A percentile compares a stretch with the other conserved stretches of the same genome.
Evolutionary conservation across 495 filamentous ascomycete genomes (phyloP).

Genomic region (Penicillium robsamsonii): DNA sequence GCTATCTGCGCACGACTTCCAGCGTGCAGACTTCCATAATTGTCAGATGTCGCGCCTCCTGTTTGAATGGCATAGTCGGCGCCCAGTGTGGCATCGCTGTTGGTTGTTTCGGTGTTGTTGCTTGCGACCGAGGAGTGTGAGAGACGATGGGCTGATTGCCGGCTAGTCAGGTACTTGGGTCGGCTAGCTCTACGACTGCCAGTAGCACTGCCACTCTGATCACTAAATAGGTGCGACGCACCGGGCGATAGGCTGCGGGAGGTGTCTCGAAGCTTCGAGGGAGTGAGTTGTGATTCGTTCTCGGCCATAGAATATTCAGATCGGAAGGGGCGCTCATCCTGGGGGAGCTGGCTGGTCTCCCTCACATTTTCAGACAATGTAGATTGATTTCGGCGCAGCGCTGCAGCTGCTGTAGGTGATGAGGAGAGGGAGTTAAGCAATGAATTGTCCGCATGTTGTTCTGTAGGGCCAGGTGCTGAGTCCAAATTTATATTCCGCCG

Average conservation of each 20-base stretch:
- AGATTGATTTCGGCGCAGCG: slow-evolving; percentile 47
- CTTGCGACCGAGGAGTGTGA: slow-evolving; percentile 73
- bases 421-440: slow-evolving; percentile 61
- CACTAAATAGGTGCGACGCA: slow-evolving; percentile 36
- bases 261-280: slow-evolving; percentile 26
- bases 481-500: not conserved
- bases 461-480: not conserved
- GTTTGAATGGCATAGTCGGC: slow-evolving; percentile 84
- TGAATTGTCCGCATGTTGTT: slow-evolving; percentile 41
- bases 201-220: slow-evolving; percentile 28
- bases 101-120: slow-evolving; percentile 54
- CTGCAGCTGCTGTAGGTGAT: slow-evolving; percentile 64
- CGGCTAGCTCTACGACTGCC: slow-evolving; percentile 47
- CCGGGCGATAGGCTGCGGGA: slow-evolving; percentile 37
- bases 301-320: slow-evolving; percentile 21
- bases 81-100: slow-evolving; percentile 71
- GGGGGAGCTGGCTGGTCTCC: slow-evolving; percentile 25
- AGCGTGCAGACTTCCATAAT: slow-evolving; percentile 43
- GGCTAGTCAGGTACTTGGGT: slow-evolving; percentile 70
- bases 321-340: slow-evolving; percentile 29
- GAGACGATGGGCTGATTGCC: slow-evolving; percentile 73
- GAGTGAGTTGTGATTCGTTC: slow-evolving; percentile 34
- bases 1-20: slow-evolving; percentile 57
- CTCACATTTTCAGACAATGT: slow-evolving; percentile 17
- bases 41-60: slow-evolving; percentile 71